Conservation (phyloP, 192 early-diverging fungal species). For the Gryganskiella cystojenkinii region DNA sequence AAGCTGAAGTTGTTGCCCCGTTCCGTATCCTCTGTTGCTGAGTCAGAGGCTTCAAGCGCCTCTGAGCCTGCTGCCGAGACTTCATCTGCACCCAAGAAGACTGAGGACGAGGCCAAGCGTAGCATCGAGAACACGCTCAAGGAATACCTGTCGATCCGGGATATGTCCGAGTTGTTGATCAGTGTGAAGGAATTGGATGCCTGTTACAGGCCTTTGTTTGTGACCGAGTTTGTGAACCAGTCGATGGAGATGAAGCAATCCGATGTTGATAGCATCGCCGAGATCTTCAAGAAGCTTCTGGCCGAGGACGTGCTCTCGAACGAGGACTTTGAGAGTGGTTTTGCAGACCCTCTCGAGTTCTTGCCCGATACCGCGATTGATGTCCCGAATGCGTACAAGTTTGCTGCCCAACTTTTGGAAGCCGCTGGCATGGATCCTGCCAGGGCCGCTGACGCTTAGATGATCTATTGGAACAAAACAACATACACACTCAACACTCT, state of each 20-base stretch:
- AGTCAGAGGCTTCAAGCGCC: constrained; percentile 37
- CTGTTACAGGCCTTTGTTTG: constrained; percentile 30
- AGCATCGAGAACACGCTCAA: constrained; percentile 62
- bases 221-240: constrained; percentile 41
- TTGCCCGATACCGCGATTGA: constrained; percentile 81
- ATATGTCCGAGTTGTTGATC: constrained; percentile 69
- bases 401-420: constrained; percentile 70
- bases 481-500: too few species aligned
- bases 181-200: constrained; percentile 72
- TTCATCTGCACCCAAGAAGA: constrained; percentile 52
- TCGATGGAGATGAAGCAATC: constrained; percentile 65
- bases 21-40: constrained; percentile 15
- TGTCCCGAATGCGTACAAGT: constrained; percentile 73
- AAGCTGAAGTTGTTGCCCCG: constrained; percentile 43
- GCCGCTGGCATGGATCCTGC: constrained; percentile 59
- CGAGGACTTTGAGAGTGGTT: constrained; percentile 62
- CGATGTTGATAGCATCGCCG: constrained; percentile 62
- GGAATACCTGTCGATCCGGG: constrained; percentile 70
- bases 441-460: constrained; percentile 35
- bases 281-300: constrained; percentile 65
- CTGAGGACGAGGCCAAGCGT: constrained; percentile 52
- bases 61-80: constrained; percentile 13
- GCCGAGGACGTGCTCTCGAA: constrained; percentile 55
- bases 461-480: neutral
- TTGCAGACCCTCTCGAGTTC: constrained; percentile 64